These are phyloP conservation scores for Royoungia palumana DNA, from an alignment of 768 basidiomycete genomes.

Conservation along the genomic window DNA sequence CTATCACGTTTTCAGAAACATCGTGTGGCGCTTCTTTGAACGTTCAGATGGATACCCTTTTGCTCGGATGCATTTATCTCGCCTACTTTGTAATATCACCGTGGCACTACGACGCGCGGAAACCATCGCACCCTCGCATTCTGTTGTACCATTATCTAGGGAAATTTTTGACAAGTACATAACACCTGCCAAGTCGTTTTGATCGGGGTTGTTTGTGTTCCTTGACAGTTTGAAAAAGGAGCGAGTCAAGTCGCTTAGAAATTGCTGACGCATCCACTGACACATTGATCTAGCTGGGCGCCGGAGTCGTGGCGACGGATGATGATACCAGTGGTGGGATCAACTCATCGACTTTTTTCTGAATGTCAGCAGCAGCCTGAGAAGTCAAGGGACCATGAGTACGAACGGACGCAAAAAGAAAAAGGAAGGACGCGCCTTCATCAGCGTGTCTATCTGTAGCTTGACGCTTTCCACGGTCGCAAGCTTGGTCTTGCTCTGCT, in stretches of 20 bases:
- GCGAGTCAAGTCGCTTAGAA: no score
- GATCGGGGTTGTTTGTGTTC: background rate
- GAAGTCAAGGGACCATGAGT: slow-evolving; percentile 14
- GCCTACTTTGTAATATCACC: slow-evolving; percentile 11
- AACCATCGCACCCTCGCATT: slow-evolving; percentile 18
- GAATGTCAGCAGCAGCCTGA: slow-evolving; percentile 67
- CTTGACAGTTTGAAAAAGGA: no score
- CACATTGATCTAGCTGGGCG: slow-evolving; percentile 14
- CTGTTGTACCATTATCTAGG: slow-evolving; percentile 33
- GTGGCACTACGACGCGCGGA: slow-evolving; percentile 22
- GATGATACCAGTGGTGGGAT: slow-evolving; percentile 42
- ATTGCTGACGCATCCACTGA: slow-evolving; percentile 2
- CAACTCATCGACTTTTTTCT: slow-evolving; percentile 73
- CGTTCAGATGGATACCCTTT: slow-evolving; percentile 27
- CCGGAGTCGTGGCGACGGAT: slow-evolving; percentile 27
- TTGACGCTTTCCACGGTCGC: slow-evolving; percentile 76
- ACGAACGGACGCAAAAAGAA: background rate
- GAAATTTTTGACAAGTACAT: slow-evolving; percentile 16
- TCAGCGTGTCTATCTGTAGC: slow-evolving; percentile 67
- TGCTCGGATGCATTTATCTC: slow-evolving; percentile 16
- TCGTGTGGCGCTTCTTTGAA: slow-evolving; percentile 15
- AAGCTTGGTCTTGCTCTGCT: slow-evolving; percentile 72
- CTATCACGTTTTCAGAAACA: slow-evolving; percentile 15
- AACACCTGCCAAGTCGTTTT: slow-evolving; percentile 13
- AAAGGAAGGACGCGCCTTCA: slow-evolving; percentile 52